Evolutionary conservation across 345 rosid species (phyloP), one percentile per base, ranked within the genome.

Genomic region (Populus pruinosa): DNA sequence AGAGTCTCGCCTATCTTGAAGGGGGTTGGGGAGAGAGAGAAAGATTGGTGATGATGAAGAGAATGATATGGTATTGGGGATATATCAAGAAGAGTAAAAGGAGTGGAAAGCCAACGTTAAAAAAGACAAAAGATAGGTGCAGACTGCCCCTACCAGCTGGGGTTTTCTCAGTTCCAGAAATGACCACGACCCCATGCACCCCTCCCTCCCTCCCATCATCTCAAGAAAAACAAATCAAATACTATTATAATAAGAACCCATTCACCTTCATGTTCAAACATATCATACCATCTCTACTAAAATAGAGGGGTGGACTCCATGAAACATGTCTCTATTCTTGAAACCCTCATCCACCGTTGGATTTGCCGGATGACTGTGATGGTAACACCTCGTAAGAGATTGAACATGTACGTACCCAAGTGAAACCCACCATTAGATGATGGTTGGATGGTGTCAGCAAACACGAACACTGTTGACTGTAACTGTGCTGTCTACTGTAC

Each of bases 121-220:
- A 81, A 82, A 79, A 83, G 89, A 87, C 91, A 85, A 87, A 86
- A 87, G 82, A 85, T 78, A 59, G 83, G 77, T 70, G 82, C 82
- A 81, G 83, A 64, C 71, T 47, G 86, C 38, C 85, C 87, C 88
- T 78, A 87, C 88, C 78, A 80, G 73, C 84, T 82, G 83, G 80
- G 77, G 77, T 78, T 80, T 85, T 76, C 76, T 35, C 86, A 80
- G 78, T 82, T 84, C 84, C 87, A 88, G 91, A 88, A 87, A 88
- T 83, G 90, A 88, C 91, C 91, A 85, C 91, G 88, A 87, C 85
- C 81, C 84, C 87, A 81, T 88, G 89, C 88, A 85, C 77, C 71
- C 0, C 56, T 0, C n/a, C 7, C n/a, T 8, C 27, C 10, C 62
- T 56, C 27, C 0, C 13, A 6, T 2, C 13, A 2, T 43, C 4